Evolutionary conservation across 441 rosid genomes (phyloP), one percentile per base, ranked within the genome.

Genomic region (Francoa sonchifolia): DNA sequence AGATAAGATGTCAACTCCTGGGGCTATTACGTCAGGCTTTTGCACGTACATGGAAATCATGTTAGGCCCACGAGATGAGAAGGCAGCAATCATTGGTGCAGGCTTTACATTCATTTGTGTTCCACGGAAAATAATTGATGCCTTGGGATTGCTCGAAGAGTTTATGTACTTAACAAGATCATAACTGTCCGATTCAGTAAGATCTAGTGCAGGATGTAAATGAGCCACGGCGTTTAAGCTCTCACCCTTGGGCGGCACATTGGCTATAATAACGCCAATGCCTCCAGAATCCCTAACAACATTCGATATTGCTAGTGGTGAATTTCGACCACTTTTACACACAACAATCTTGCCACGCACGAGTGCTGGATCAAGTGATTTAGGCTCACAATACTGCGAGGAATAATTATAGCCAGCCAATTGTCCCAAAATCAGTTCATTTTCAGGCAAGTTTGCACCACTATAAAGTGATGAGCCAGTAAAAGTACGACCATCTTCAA

Each of bases 21-120:
- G 71, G 3, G 63, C 77, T 10, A 67, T 55, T 8, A 64, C 25
- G 16, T 61, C 72, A 1, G 74, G 72, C 12, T 67, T 72, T 20
- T 59, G 12, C 8, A 65, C 42, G 16, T 58, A 32, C 1, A 19
- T 6, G 4, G 67, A 44, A 0, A 5, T 9, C 0, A 1, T 1
- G n/a, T 72, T 59, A 36, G 70, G 72, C 1, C 79, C 72, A 7
- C 66, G 45, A 33, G 69, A 65, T 17, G 69, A 55, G 48, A 62
- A 59, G 1, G 39, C 8, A 3, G 66, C 65, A 6, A 68, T 54
- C n/a, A 50, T 23, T 0, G 66, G 69, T 0, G 74, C 31, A 1
- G 72, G 69, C 38, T 48, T 52, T 11, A 52, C 33, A 3, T 53
- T 48, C 1, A 59, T 0, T 5, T 49, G 39, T 15, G 50, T 46